Conservation (phyloP, 2,329 filamentous ascomycete species). For the Chalara sp. region DNA sequence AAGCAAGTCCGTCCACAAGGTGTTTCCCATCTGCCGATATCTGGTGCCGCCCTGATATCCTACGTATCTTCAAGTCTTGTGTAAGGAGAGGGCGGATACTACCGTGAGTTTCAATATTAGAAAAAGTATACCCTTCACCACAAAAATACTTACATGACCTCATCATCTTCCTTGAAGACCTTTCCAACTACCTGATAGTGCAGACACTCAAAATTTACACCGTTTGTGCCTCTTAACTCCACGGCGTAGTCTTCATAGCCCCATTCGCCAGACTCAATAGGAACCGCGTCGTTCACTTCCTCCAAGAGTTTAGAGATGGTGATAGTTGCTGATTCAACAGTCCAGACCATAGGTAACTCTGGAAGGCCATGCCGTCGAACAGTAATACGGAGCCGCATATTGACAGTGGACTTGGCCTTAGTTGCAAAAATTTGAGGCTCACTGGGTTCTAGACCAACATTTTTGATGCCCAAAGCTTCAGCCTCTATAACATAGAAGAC, state of each 20-base stretch:
- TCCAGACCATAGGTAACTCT: slow-evolving; percentile 66
- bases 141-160: slow-evolving; percentile 58
- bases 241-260: slow-evolving; percentile 86
- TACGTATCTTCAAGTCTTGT: slow-evolving; percentile 66
- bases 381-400: slow-evolving; percentile 66
- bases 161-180: slow-evolving; percentile 75
- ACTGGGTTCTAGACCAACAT: too few relatives aligned
- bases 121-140: background rate
- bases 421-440: background rate
- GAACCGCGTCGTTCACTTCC: slow-evolving; percentile 71
- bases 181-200: slow-evolving; percentile 71
- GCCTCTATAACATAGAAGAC: too few relatives aligned
- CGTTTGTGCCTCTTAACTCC: slow-evolving; percentile 52
- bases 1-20: slow-evolving; percentile 78
- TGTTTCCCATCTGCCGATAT: slow-evolving; percentile 74
- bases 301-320: slow-evolving; percentile 73
- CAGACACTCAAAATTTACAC: slow-evolving; percentile 73
- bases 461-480: too few relatives aligned
- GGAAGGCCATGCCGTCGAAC: slow-evolving; percentile 70
- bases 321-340: slow-evolving; percentile 41
- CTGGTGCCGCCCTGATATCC: slow-evolving; percentile 71
- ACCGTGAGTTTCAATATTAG: slow-evolving; percentile 4
- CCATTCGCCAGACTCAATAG: slow-evolving; percentile 75
- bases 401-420: background rate
- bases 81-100: slow-evolving; percentile 75